These are phyloP conservation scores for Starmerella potacharoeniae DNA, from an alignment of 805 yeast genomes.

Conservation along the genomic window DNA sequence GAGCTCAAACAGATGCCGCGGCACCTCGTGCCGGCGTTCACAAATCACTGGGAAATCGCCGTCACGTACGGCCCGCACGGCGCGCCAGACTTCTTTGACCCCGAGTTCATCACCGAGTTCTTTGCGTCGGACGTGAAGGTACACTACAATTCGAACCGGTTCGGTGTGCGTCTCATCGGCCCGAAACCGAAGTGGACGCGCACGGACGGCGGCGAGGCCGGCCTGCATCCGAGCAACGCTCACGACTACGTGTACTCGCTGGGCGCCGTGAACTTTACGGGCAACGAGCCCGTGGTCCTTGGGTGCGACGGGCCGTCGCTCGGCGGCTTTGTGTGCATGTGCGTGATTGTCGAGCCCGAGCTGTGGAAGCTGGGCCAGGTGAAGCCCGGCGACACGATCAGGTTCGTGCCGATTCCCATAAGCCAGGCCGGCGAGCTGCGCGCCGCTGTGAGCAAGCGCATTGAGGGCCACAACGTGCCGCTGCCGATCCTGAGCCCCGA, in stretches of 20 bases:
- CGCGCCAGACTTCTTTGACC: constrained; percentile 82
- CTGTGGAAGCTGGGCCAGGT: constrained; percentile 98
- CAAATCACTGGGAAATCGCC: constrained; percentile 67
- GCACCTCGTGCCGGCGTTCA: constrained; percentile 43
- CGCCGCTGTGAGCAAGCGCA: constrained; percentile 41
- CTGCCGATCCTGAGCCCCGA: constrained; percentile 29
- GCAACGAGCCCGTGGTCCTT: constrained; percentile 94
- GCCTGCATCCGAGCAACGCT: constrained; percentile 96
- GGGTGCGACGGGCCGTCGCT: constrained; percentile 96
- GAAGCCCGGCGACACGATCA: constrained; percentile 81
- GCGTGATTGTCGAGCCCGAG: constrained; percentile 90
- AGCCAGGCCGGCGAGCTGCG: constrained; percentile 58
- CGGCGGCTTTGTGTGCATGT: constrained; percentile 96
- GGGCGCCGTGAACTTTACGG: constrained; percentile 96
- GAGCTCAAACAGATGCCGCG: constrained; percentile 41
- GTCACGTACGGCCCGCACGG: constrained; percentile 98
- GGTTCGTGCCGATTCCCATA: constrained; percentile 66
- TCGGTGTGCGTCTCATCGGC: constrained; percentile 88
- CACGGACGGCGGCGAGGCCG: constrained; percentile 93
- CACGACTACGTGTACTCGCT: constrained; percentile 94
- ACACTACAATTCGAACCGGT: constrained; percentile 92
- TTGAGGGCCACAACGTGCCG: constrained; percentile 25
- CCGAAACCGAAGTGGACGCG: constrained; percentile 98
- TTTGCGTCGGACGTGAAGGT: constrained; percentile 79
- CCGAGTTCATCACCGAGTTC: constrained; percentile 64